Percentiles rank a stretch among this genome's conserved stretches.
Evolutionary conservation across 129 eudicot genomes (phyloP).

Genomic region (Mikania micrantha): DNA sequence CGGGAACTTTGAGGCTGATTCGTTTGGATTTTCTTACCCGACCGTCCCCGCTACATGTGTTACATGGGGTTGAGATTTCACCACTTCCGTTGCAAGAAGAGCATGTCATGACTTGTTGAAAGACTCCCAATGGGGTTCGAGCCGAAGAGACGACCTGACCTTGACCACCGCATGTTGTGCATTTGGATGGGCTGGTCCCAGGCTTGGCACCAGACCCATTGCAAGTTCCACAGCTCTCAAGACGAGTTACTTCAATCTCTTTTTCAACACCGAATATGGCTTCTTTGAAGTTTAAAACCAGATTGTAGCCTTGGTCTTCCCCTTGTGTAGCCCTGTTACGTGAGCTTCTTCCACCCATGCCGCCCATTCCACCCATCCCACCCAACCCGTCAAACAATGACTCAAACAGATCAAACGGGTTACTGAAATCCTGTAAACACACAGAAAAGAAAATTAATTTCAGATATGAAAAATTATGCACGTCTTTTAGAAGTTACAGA

Average conservation of each 20-base stretch:
- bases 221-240: conserved; percentile 72
- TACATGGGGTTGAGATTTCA: conserved; percentile 72
- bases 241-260: conserved; percentile 76
- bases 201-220: conserved; percentile 89
- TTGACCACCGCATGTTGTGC: conserved; percentile 83
- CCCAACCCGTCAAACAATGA: conserved; percentile 70
- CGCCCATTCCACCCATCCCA: conserved; percentile 89
- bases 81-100: conserved; percentile 78
- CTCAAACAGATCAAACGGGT: conserved; percentile 82
- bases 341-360: conserved; percentile 74
- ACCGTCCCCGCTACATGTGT: conserved; percentile 74
- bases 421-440: conserved; percentile 73
- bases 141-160: conserved; percentile 77
- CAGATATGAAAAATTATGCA: background rate
- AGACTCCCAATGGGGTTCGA: conserved; percentile 83
- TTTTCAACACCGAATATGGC: conserved; percentile 91
- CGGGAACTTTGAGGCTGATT: conserved; percentile 73
- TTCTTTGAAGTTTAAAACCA: conserved; percentile 75
- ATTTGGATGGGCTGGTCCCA: conserved; percentile 57
- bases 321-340: conserved; percentile 72
- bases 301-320: conserved; percentile 76
- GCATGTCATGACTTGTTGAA: conserved; percentile 85
- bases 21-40: conserved; percentile 72
- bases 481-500: background rate
- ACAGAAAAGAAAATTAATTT: background rate